These are phyloP conservation scores for Zhuliangozyma parablackwelliae DNA, from an alignment of 1,139 yeast species.

Conservation along the genomic window DNA sequence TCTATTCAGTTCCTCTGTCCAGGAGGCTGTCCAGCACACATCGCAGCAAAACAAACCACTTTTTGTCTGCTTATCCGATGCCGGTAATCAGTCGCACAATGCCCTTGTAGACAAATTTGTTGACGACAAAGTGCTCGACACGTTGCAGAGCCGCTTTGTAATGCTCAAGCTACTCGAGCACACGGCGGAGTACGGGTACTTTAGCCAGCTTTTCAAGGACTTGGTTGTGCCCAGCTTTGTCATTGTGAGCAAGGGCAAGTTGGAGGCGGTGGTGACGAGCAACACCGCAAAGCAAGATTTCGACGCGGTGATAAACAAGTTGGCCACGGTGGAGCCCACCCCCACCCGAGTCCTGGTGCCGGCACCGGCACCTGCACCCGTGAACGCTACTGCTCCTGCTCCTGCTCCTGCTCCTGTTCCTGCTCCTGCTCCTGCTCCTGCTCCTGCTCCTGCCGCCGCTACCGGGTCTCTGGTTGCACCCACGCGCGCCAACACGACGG, in stretches of 20 bases:
- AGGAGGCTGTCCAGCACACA: conserved; percentile 39
- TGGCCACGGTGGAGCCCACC: not conserved
- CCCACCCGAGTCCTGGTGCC: too few relatives aligned
- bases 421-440: too few relatives aligned
- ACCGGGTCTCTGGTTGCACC: too few relatives aligned
- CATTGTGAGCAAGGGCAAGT: conserved; percentile 42
- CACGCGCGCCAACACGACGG: too few relatives aligned
- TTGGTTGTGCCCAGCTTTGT: conserved; percentile 46
- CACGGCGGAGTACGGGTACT: conserved; percentile 44
- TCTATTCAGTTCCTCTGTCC: conserved; percentile 27
- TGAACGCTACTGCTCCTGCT: too few relatives aligned
- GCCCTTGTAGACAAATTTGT: conserved; percentile 19
- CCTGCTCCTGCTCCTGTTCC: too few relatives aligned
- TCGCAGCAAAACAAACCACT: conserved; percentile 32
- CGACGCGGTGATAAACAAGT: conserved; percentile 16
- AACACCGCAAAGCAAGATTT: conserved; percentile 19
- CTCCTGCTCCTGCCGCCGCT: too few relatives aligned
- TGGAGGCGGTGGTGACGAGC: conserved; percentile 40
- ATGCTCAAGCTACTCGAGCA: conserved; percentile 42
- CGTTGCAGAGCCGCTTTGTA: conserved; percentile 24
- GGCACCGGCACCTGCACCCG: too few relatives aligned
- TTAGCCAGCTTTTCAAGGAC: conserved; percentile 47
- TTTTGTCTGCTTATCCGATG: conserved; percentile 34
- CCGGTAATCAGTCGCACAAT: conserved; percentile 11
- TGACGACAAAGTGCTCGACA: conserved; percentile 6